Evolutionary conservation across 2,329 filamentous ascomycete species (phyloP).

Genomic region (Fusarium sp.): DNA sequence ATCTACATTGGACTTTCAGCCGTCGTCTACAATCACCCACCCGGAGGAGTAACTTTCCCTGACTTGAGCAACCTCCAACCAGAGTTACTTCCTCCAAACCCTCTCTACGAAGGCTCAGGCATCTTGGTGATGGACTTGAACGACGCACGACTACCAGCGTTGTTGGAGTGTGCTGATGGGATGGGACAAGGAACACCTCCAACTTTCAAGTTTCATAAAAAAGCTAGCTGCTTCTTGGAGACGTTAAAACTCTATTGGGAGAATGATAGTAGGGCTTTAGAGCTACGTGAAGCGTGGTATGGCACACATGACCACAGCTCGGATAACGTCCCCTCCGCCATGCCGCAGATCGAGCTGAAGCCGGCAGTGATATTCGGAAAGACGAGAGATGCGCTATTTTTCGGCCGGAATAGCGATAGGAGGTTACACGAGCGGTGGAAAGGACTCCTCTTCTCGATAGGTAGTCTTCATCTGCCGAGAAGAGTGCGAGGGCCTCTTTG

Average conservation of each 20-base stretch:
- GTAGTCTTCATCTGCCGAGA: not conserved
- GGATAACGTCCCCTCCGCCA: too few species aligned
- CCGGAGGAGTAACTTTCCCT: not conserved
- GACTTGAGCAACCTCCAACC: not conserved
- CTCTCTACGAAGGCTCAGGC: not conserved
- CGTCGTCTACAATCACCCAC: not conserved
- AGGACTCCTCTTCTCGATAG: not conserved
- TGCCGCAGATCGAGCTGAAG: not conserved
- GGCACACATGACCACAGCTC: too few species aligned
- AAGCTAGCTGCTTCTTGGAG: not conserved
- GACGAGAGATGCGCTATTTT: not conserved
- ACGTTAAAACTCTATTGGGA: not conserved
- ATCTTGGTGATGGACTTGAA: conserved; percentile 2
- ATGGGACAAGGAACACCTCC: not conserved
- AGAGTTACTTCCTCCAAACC: not conserved
- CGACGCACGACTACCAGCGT: conserved; percentile 4
- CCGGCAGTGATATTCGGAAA: conserved; percentile 15
- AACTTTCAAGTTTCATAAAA: not conserved
- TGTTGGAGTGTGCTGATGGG: conserved; percentile 4
- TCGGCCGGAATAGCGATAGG: not conserved
- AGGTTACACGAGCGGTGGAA: not conserved
- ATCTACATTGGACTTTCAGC: not conserved
- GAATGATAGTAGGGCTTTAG: not conserved
- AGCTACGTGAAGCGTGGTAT: not conserved
- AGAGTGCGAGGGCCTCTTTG: not conserved